Evolutionary conservation across 2,329 filamentous ascomycete species (phyloP), one percentile per base, ranked within the genome.

Genomic region (Talaromyces sp.): DNA sequence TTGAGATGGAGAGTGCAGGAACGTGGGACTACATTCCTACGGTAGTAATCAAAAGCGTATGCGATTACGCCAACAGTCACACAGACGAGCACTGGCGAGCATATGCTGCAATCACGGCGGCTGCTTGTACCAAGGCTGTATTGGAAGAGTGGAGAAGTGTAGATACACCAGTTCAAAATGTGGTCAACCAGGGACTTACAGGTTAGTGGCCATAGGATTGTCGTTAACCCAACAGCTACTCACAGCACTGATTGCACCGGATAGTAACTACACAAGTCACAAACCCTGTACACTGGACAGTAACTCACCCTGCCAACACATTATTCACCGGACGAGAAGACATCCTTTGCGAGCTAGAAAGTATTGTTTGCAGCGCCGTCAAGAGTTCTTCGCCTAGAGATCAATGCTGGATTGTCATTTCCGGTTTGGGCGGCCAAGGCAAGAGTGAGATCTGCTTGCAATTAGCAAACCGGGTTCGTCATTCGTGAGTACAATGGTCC

Each of bases 31-130:
- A 63, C 0, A 48, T 75, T 0, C 72, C 75, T 0, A 73, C 70
- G 1, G 50, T 77, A 1, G 62, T 75, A 0, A 68, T 77, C 43
- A 74, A 74, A 13, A 72, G 71, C 0, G 71, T 76, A 0, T 76
- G 25, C 9, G 52, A 69, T 22, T 71, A 75, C 73, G 45, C 64
- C 67, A 5, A 73, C 75, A 57, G 67, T 62, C 68, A 69, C 28
- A 68, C 74, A 15, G 68, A 69, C 25, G 67, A 74, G 15, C 25
- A 21, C 3, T 75, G 71, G 73, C 70, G 73, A 21, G 25, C 36
- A 0, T 73, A 71, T 56, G 71, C 73, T 0, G 70, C 64, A 2
- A 64, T 56, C 2, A 65, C 58, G 5, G 71, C 63, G 11, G 70
- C 68, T 5, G 67, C 67, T 2, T 66, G 53, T 33, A 45, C 61